Evolutionary conservation across 345 rosid species (phyloP).

Genomic region (Mallotus nudiflorus): DNA sequence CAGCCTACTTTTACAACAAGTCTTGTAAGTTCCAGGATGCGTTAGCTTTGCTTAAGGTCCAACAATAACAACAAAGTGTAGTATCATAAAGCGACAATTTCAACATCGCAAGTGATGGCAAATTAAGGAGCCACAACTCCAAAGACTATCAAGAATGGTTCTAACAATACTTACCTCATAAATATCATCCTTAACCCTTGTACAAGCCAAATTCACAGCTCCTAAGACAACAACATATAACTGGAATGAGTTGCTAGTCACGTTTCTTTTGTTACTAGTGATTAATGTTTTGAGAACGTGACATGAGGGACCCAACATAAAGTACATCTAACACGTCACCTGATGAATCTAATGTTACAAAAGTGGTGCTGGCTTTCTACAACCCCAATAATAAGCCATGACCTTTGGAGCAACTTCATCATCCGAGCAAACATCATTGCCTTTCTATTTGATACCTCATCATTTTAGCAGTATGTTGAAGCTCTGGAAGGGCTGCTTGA

Average conservation of each 20-base stretch:
- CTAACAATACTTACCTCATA: too few relatives aligned
- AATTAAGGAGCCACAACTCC: not conserved
- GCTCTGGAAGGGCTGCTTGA: too few relatives aligned
- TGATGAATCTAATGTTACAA: too few relatives aligned
- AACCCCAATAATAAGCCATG: too few relatives aligned
- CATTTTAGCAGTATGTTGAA: too few relatives aligned
- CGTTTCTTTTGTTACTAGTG: conserved; percentile 89
- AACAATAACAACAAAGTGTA: not conserved
- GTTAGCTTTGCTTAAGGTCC: not conserved
- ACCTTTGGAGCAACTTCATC: conserved; percentile 96
- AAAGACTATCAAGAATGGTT: too few relatives aligned
- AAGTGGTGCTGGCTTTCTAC: too few relatives aligned
- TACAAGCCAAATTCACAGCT: conserved; percentile 88
- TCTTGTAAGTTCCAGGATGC: not conserved
- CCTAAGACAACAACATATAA: conserved; percentile 95
- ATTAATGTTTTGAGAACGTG: too few relatives aligned
- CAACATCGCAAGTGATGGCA: not conserved
- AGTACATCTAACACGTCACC: too few relatives aligned
- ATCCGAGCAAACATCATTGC: conserved; percentile 69
- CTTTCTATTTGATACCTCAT: too few relatives aligned
- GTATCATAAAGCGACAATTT: not conserved
- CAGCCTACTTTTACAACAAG: not conserved
- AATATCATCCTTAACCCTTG: conserved; percentile 71
- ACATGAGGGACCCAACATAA: too few relatives aligned
- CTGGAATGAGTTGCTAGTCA: conserved; percentile 86